Evolutionary conservation across 2,329 filamentous ascomycete genomes (phyloP).

Genomic region (Pestalotiopsis sp.): DNA sequence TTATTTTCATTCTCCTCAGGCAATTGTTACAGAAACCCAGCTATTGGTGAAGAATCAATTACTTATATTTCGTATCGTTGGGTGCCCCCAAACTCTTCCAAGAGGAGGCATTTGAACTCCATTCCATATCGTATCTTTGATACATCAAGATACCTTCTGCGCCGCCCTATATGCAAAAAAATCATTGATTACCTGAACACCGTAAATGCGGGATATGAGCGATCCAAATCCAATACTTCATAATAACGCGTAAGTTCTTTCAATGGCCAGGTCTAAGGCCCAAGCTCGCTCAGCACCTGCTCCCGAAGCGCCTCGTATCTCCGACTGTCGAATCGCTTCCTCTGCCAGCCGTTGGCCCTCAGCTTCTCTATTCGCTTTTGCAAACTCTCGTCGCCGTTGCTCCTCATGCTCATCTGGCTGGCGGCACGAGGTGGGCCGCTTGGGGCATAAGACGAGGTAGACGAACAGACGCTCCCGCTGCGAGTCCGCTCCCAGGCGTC

Average conservation of each 20-base stretch:
- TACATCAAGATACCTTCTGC: too few species aligned
- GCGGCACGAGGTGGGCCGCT: constrained; percentile 6
- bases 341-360: constrained; percentile 56
- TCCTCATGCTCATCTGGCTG: constrained; percentile 13
- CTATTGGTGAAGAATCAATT: too few species aligned
- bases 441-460: not conserved
- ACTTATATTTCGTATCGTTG: too few species aligned
- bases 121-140: too few species aligned
- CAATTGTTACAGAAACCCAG: too few species aligned
- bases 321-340: constrained; percentile 55
- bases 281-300: constrained; percentile 53
- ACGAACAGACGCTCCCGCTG: not conserved
- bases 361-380: constrained; percentile 57
- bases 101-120: too few species aligned
- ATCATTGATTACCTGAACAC: not conserved
- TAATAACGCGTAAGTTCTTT: not conserved
- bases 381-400: constrained; percentile 31
- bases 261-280: constrained; percentile 9
- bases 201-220: not conserved
- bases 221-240: not conserved
- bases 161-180: too few species aligned
- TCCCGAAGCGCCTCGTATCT: constrained; percentile 57
- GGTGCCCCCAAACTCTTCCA: too few species aligned
- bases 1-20: too few species aligned
- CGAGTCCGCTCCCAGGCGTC: constrained; percentile 9